Evolutionary conservation across 306 rosid genomes (phyloP).

Genomic region (Canavalia ensiformis): DNA sequence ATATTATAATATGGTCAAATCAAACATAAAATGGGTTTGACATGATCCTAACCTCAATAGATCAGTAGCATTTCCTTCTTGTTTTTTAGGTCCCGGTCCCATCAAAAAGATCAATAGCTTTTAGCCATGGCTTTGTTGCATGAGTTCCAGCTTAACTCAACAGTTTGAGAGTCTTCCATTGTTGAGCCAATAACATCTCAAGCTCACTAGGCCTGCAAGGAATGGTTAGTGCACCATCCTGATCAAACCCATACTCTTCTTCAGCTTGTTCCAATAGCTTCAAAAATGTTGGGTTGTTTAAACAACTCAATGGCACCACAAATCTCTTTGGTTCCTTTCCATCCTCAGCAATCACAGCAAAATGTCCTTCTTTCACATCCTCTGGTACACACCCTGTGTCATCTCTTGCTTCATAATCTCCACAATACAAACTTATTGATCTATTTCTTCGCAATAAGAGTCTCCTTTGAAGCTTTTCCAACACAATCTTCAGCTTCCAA

Average conservation of each 20-base stretch:
- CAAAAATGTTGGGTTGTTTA: slow-evolving; percentile 64
- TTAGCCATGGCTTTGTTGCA: not conserved
- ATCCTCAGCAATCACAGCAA: slow-evolving; percentile 72
- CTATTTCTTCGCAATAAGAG: slow-evolving; percentile 46
- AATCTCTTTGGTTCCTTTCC: slow-evolving; percentile 65
- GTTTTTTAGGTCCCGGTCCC: too few relatives aligned
- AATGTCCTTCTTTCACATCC: slow-evolving; percentile 85
- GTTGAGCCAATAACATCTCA: slow-evolving; percentile 65
- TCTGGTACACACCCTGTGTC: slow-evolving; percentile 46
- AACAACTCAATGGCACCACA: slow-evolving; percentile 70
- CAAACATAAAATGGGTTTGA: too few relatives aligned
- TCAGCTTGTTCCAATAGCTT: slow-evolving; percentile 71
- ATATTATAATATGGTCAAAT: too few relatives aligned
- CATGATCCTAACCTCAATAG: not conserved
- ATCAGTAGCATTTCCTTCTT: too few relatives aligned
- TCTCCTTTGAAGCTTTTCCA: slow-evolving; percentile 64
- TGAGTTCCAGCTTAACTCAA: not conserved
- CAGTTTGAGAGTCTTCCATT: not conserved
- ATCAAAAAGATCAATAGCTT: not conserved
- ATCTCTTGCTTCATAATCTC: not conserved
- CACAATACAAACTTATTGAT: not conserved
- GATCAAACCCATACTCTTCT: slow-evolving; percentile 80
- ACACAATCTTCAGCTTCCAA: slow-evolving; percentile 58
- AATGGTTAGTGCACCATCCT: slow-evolving; percentile 68
- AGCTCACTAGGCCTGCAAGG: slow-evolving; percentile 76